A percentile compares a stretch with the other conserved stretches of the same genome.
These are phyloP conservation scores for Phytopythium chamaehyphon DNA, from an alignment of 352 stramenopile species.

Conservation along the genomic window DNA sequence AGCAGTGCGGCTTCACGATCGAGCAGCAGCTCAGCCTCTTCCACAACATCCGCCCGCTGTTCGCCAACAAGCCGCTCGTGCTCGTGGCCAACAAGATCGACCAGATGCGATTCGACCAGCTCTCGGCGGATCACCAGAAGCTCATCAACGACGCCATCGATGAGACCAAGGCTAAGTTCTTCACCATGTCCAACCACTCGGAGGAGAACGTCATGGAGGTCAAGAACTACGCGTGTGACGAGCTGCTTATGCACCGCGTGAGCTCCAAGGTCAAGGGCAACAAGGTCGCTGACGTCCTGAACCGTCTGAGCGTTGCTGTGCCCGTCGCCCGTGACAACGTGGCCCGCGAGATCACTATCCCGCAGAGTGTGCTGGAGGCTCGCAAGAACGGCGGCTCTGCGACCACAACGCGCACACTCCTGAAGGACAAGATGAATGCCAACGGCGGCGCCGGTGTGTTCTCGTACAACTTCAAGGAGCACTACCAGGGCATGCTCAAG, in stretches of 20 bases:
- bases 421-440: slow-evolving; percentile 90
- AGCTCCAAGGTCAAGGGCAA: slow-evolving; percentile 94
- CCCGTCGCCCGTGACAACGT: slow-evolving; percentile 92
- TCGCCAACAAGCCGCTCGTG: slow-evolving; percentile 99
- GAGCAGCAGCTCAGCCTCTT: slow-evolving; percentile 98
- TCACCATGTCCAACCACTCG: slow-evolving; percentile 98
- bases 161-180: slow-evolving; percentile 89
- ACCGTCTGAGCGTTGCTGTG: slow-evolving; percentile 94
- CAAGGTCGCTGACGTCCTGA: slow-evolving; percentile 96
- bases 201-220: slow-evolving; percentile 96
- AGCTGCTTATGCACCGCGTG: slow-evolving; percentile 92
- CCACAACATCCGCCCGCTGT: slow-evolving; percentile 97
- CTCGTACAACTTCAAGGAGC: slow-evolving; percentile 95
- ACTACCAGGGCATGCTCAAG: slow-evolving; percentile 95
- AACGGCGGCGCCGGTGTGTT: slow-evolving; percentile 98
- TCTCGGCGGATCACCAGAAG: slow-evolving; percentile 72
- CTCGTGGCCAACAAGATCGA: slow-evolving; percentile 99
- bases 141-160: slow-evolving; percentile 77
- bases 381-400: slow-evolving; percentile 50
- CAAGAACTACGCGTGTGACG: slow-evolving; percentile 94
- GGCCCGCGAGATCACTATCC: slow-evolving; percentile 91
- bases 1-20: slow-evolving; percentile 99
- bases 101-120: slow-evolving; percentile 91
- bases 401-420: slow-evolving; percentile 39
- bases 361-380: slow-evolving; percentile 87